Evolutionary conservation across 2,329 filamentous ascomycete genomes (phyloP), one percentile per base, ranked within the genome.

Genomic region (Helminthosporium solani): DNA sequence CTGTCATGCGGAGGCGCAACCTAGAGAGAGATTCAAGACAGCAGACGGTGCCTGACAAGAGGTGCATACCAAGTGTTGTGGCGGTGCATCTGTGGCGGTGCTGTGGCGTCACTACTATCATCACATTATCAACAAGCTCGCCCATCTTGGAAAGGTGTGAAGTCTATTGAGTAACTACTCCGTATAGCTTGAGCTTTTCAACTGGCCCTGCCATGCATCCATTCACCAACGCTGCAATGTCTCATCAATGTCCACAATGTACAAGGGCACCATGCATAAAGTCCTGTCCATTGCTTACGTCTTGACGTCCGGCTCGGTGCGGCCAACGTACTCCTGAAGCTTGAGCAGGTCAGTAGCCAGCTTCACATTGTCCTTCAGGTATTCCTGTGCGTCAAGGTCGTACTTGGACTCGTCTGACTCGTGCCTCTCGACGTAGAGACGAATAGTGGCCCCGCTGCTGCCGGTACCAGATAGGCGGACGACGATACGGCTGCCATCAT

Each of bases 371-470:
- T 89, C 87, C 78, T 88, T 87, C 62, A 99, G 80, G 78, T 95
- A 99, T 47, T 92, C 90, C 75, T 99, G 94, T 12, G 91, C 90
- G 70, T 95, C 89, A 64, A 87, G 71, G 47, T 78, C 82, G 67
- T 94, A 95, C 49, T 84, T 90, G 52, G 81, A 84, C 52, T 84
- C 78, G 66, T 97, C 90, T 54, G 77, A 82, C 72, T 88, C 91
- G 78, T 97, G 88, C 79, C 94, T 92, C 82, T 99, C 94, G 58
- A 99, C 86, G 74, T 99, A 99, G 58, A 99, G 79, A 53, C 94
- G 88, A 69, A 99, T 97, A 25, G 94, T 99, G 38, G 94, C 94
- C 46, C 94, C 94, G 40, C 89, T 95, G 61, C 88, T 95, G 56
- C 94, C 94, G 16, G 94, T 99, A 40, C 94, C 94, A 1, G 92